These are phyloP conservation scores for Powellomyces hirtus DNA, from an alignment of 192 early-diverging fungal species.

Conservation along the genomic window DNA sequence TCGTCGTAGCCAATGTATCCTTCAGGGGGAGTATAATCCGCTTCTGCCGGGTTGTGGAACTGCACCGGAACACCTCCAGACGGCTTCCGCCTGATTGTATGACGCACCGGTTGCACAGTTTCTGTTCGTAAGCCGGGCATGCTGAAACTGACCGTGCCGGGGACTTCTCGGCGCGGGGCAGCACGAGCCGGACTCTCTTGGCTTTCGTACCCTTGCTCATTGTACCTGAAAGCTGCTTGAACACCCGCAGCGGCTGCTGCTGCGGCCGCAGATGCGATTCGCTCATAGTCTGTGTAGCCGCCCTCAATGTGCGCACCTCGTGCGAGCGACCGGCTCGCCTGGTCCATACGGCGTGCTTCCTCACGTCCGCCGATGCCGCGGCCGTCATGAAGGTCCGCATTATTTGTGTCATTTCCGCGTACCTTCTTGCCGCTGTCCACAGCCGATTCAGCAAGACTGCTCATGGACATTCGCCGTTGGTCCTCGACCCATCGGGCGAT, in stretches of 20 bases:
- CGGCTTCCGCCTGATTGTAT: constrained; percentile 2
- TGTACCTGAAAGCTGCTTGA: constrained; percentile 6
- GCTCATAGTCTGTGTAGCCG: constrained; percentile 3
- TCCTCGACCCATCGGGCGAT: constrained; percentile 19
- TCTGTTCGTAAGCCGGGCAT: neutral
- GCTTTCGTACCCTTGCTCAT: neutral
- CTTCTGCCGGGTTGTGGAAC: neutral
- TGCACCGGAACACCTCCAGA: constrained; percentile 2
- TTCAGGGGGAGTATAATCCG: neutral
- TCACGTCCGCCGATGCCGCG: no score
- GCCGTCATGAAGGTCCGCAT: no score
- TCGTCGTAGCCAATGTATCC: neutral
- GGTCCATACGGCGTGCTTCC: neutral
- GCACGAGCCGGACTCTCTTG: neutral
- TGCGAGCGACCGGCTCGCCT: no score
- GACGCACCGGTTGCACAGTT: neutral
- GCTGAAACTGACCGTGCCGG: neutral
- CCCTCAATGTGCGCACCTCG: neutral
- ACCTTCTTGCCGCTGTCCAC: neutral
- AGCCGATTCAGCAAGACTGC: neutral
- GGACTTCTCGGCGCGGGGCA: neutral
- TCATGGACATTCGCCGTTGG: constrained; percentile 19
- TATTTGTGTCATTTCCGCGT: no score
- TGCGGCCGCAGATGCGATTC: constrained; percentile 23
- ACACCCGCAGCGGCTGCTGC: constrained; percentile 25